Conservation (phyloP, 2,329 filamentous ascomycete species). For the Sarocladium strictum region DNA sequence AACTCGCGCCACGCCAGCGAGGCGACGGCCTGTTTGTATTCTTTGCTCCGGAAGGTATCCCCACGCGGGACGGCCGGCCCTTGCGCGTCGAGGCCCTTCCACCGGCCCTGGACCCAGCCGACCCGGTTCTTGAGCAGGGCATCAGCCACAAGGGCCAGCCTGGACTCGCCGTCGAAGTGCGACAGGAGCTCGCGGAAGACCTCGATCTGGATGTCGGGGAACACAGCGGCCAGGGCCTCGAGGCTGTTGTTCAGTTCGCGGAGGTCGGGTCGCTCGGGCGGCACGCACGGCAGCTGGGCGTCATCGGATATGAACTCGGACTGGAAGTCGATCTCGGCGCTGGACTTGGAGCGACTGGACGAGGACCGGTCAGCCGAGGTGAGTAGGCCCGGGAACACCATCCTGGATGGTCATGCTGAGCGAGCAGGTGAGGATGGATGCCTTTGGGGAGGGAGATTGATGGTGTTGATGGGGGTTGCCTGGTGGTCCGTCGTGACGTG, state of each 20-base stretch:
- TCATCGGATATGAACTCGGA: constrained; percentile 50
- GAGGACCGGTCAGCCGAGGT: constrained; percentile 33
- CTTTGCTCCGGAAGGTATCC: constrained; percentile 61
- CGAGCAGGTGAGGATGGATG: neutral
- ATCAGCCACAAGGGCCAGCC: constrained; percentile 71
- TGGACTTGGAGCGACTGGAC: constrained; percentile 23
- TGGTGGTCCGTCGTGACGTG: neutral
- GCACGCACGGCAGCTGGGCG: constrained; percentile 42
- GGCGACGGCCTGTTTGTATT: constrained; percentile 65
- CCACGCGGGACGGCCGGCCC: constrained; percentile 39
- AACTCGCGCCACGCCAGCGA: constrained; percentile 69
- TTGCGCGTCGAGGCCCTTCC: constrained; percentile 36
- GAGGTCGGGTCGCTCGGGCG: constrained; percentile 54
- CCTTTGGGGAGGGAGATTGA: neutral
- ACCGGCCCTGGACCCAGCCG: constrained; percentile 65
- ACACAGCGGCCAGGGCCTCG: constrained; percentile 62
- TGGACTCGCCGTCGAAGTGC: constrained; percentile 69
- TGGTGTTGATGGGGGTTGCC: neutral
- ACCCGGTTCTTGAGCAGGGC: constrained; percentile 66
- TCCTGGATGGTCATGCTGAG: constrained; percentile 34
- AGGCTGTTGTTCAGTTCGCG: constrained; percentile 65
- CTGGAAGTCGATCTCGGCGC: constrained; percentile 21
- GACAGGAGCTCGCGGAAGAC: constrained; percentile 77
- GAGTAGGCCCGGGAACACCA: constrained; percentile 45
- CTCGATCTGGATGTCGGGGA: constrained; percentile 75